Base-by-base conservation (phyloP, 139 green algal genomes). In the Raphidocelis subcapitata region DNA sequence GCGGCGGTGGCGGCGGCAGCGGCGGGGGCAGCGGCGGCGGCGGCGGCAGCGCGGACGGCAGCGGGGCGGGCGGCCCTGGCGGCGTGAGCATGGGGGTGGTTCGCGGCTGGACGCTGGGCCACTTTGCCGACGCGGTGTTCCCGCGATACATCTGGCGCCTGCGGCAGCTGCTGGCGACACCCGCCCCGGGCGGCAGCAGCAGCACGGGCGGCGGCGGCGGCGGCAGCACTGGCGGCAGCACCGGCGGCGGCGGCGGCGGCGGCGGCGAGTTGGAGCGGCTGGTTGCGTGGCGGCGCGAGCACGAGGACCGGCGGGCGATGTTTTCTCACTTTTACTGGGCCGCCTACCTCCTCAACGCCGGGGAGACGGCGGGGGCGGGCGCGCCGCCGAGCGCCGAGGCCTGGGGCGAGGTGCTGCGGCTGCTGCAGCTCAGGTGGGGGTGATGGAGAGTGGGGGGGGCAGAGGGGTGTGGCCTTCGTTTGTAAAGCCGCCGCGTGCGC, bases 291-390 rank as follows among this genome's bases (percentile, higher is more conserved):
- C 47, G 70, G 32, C 61, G 70, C 2, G 70, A 70, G 33, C 61
- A 65, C 44, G 62, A 35, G 24, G 70, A 77, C 61, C 46, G 70
- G 0, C 70, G 62, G 5, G 70, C 70, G 0, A 32, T 77, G 31
- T 77, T 77, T 62, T 70, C 61, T 47, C 70, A 77, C 70, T 77
- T 65, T 32, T 77, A 77, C 61, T 77, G 70, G 70, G 70, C 70
- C 0, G 35, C 69, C 10, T 77, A 62, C 59, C 70, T 61, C 32
- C n/a, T 77, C 18, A 77, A 77, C 46, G 52, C 3, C 4, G 62
- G 32, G 31, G 70, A 77, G 60, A 26, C 64, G 70, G 46, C 35
- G 32, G 21, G 35, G 14, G 44, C 59, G 10, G 31, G 28, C 29
- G 33, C 52, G 54, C 32, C 41, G 26, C 69, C 69, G 20, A n/a